These are phyloP conservation scores for Gaeumannomyces tritici DNA, from an alignment of 2,329 filamentous ascomycete genomes.

Conservation along the genomic window DNA sequence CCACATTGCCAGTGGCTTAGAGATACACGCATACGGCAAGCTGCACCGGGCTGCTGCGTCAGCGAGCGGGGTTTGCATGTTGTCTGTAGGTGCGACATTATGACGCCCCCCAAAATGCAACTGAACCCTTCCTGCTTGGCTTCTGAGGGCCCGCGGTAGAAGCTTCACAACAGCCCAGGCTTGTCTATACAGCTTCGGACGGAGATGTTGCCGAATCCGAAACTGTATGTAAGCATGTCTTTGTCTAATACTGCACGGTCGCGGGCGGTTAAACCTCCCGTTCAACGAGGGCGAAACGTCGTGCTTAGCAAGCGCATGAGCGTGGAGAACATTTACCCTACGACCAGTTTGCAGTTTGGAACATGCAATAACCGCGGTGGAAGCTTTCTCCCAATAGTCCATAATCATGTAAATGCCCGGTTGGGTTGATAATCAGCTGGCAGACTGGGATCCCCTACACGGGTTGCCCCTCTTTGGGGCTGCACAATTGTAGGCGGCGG, in stretches of 20 bases:
- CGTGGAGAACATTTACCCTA: neutral
- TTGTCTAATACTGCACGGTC: neutral
- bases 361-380: neutral
- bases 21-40: too few species aligned
- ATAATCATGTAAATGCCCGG: too few species aligned
- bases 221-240: neutral
- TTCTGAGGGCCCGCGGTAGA: too few species aligned
- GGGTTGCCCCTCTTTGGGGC: too few species aligned
- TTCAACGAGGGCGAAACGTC: neutral
- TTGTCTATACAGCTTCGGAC: neutral
- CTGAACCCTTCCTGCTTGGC: neutral
- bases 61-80: neutral
- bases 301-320: neutral
- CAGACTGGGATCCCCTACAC: too few species aligned
- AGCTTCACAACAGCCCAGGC: neutral
- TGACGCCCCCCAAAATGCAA: neutral
- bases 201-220: neutral
- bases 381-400: neutral
- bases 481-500: too few species aligned
- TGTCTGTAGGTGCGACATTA: too few species aligned
- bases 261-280: too few species aligned
- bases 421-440: too few species aligned
- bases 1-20: neutral
- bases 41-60: neutral
- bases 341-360: too few species aligned